Base-by-base conservation (phyloP, 176 grass and related monocot species). In the Carex myosuroides region DNA sequence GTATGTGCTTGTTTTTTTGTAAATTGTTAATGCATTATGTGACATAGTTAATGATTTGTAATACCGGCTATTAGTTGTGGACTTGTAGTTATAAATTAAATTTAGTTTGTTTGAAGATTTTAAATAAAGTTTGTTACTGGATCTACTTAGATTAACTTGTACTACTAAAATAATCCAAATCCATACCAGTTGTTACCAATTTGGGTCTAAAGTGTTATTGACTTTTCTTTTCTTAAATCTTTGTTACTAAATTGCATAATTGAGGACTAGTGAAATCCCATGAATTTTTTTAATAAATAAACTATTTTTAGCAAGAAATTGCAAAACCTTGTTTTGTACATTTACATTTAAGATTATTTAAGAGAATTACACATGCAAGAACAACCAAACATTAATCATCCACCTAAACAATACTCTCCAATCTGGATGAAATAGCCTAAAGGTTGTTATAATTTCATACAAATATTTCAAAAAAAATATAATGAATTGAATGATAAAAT, bases 351-450 rank as follows among this genome's bases (percentile, higher is more conserved):
- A 76, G 32, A 55, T 29, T 76, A 21, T 55, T 32, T 24, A 55
- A 55, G 48, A 76, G 24, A 22, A 76, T 26, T 29, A 82, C 53
- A 22, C 59, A 66, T 98, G 90, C 84, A 82, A 91, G 84, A 84
- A 81, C 42, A 6, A 73, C 70, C 77, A 78, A 56, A 2, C 20
- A 33, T 76, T 85, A 86, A 91, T 82, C 84, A 16, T 98, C n/a
- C 87, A 65, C 22, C 89, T 98, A 84, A 4, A 44, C 8, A 44
- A 44, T 44, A 44, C 7, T 44, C 42, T 44, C 42, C 6, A 44
- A 44, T 44, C 0, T 44, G 7, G 7, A 44, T 44, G 6, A 44
- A 44, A 1, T 44, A 44, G 42, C 7, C 7, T 8, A 44, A 44
- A 44, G 8, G 8, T 48, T 2, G 44, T 48, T 11, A 48, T 48